Evolutionary conservation across 495 filamentous ascomycete species (phyloP).

Genomic region (Platismatia glauca): DNA sequence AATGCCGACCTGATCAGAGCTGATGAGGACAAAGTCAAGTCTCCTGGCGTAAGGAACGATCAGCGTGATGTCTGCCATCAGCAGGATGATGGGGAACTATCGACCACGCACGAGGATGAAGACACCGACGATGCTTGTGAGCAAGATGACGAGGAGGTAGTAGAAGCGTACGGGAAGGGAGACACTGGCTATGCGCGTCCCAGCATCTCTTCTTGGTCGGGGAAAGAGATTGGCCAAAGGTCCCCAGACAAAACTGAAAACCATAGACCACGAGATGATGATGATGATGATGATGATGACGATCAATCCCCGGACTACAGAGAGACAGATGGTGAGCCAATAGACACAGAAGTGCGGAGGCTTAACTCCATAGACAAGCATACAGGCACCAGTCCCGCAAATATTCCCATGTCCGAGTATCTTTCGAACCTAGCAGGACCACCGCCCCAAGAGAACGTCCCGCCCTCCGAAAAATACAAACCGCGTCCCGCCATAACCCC

Average conservation of each 20-base stretch:
- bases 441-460: not conserved
- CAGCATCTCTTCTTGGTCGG: not conserved
- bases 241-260: not conserved
- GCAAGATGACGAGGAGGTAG: not conserved
- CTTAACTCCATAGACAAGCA: not conserved
- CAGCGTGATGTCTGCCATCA: not conserved
- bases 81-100: not conserved
- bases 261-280: too few relatives aligned
- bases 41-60: not conserved
- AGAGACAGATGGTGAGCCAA: not conserved
- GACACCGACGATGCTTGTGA: not conserved
- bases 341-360: not conserved
- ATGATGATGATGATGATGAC: too few relatives aligned
- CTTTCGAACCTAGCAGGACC: not conserved
- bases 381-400: not conserved
- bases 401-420: not conserved
- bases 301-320: not conserved
- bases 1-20: constrained; percentile 19
- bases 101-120: not conserved
- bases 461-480: constrained; percentile 1
- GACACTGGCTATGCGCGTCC: not conserved
- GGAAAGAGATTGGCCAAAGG: not conserved
- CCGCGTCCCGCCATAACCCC: not conserved
- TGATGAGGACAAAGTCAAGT: constrained; percentile 34
- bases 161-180: not conserved